Evolutionary conservation across 306 rosid species (phyloP).

Genomic region (Cicer cuneatum): DNA sequence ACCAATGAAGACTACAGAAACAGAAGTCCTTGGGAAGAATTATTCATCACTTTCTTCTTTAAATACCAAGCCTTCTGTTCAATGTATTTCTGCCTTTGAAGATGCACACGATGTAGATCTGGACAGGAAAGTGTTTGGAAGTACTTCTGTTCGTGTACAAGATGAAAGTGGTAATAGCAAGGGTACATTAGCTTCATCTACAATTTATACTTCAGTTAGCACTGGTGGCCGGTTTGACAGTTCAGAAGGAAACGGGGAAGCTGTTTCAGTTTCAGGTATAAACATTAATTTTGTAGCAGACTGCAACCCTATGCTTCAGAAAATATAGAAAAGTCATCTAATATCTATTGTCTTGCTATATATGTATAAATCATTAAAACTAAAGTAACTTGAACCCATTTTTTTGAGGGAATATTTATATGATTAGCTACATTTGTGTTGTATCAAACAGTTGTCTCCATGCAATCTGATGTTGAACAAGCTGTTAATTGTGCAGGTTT

Average conservation of each 20-base stretch:
- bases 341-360: conserved; percentile 19
- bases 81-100: conserved; percentile 35
- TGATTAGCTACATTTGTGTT: conserved; percentile 38
- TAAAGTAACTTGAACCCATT: background rate
- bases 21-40: no score
- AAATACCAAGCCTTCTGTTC: background rate
- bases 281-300: conserved; percentile 1
- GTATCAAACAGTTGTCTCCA: conserved; percentile 58
- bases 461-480: conserved; percentile 59
- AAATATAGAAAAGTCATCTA: background rate
- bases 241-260: no score
- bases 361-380: background rate
- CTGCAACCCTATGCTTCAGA: background rate
- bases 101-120: conserved; percentile 42
- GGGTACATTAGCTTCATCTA: conserved; percentile 43
- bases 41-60: no score
- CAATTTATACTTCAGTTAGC: conserved; percentile 55
- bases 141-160: conserved; percentile 44
- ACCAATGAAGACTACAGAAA: conserved; percentile 29
- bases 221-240: conserved; percentile 58
- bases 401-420: conserved; percentile 1
- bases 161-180: conserved; percentile 36
- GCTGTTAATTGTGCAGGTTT: conserved; percentile 46
- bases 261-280: conserved; percentile 75
- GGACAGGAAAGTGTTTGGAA: conserved; percentile 45